Evolutionary conservation across 129 eudicot species (phyloP), one percentile per base, ranked within the genome.

Genomic region (Rutidosis leptorrhynchoides): DNA sequence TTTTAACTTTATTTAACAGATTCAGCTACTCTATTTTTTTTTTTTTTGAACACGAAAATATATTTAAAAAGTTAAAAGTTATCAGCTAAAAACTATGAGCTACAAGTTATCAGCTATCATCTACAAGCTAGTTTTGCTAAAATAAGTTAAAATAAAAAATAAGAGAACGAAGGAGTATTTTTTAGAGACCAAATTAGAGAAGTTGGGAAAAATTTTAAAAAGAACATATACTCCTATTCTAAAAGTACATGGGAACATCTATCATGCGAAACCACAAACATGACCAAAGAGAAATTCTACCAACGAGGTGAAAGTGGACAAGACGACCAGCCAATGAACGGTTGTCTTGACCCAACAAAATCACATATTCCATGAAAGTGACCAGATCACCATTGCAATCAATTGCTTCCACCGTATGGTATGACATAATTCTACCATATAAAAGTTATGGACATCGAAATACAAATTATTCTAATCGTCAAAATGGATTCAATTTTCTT

Each of bases 311-410:
- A 28, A n/a, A 28, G 64, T 58, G 64, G 23, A 28, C 11, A 58
- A 58, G 64, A 28, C 42, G 12, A 58, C 11, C 64, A 58, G 64
- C 64, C 64, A 58, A 58, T 58, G 42, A 58, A 28, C 11, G 22
- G 16, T 57, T 23, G 27, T 58, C 14, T 28, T 26, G 5, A 17
- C 42, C 64, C 11, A 7, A 28, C 42, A 58, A 58, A 19, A 16
- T 58, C 42, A 58, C 64, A 58, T 57, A 20, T 57, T 57, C 19
- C 35, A 12, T 25, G 61, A 24, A 11, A 25, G 20, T 56, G 61
- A 55, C 29, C 24, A 11, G 61, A 55, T n/a, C 24, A 11, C 30
- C 32, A 24, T 14, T 56, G 33, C 61, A 25, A 56, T 56, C 19
- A 10, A 24, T 23, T 56, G 32, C 16, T 56, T 56, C 61, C 29